A percentile compares a stretch with the other conserved stretches of the same genome.
phyloP scores from a whole-genome alignment of 1,284 basidiomycete species.

The Cystobasidium slooffiae region DNA sequence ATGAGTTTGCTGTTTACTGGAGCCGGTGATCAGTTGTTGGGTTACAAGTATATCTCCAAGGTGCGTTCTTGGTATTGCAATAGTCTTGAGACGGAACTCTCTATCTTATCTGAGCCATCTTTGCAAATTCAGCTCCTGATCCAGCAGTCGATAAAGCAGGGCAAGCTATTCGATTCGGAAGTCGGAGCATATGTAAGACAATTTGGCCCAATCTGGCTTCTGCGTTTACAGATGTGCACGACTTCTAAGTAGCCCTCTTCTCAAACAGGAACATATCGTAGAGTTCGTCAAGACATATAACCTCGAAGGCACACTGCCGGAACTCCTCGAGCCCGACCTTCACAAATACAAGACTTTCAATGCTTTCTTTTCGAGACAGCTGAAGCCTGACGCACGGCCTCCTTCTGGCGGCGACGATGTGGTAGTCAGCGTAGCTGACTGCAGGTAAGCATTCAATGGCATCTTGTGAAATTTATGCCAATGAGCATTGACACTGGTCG shows the following conservation, averaged over 20 bases:
- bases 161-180: slow-evolving; percentile 58
- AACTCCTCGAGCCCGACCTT: slow-evolving; percentile 70
- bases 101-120: not conserved
- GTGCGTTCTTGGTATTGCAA: not conserved
- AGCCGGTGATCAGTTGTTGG: slow-evolving; percentile 28
- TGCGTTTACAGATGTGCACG: not conserved
- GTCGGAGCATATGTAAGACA: slow-evolving; percentile 54
- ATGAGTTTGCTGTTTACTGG: slow-evolving; percentile 45
- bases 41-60: slow-evolving; percentile 24
- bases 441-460: slow-evolving; percentile 50
- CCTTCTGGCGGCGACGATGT: slow-evolving; percentile 72
- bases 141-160: slow-evolving; percentile 68
- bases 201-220: slow-evolving; percentile 21
- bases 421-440: slow-evolving; percentile 74
- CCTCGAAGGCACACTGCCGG: slow-evolving; percentile 62
- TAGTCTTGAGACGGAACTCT: not conserved
- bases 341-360: slow-evolving; percentile 75
- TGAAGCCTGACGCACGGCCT: slow-evolving; percentile 80
- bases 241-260: slow-evolving; percentile 52
- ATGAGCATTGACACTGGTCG: no score
- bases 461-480: no score
- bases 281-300: slow-evolving; percentile 75
- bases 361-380: slow-evolving; percentile 83
- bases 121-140: not conserved
- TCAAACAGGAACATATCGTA: slow-evolving; percentile 67